Evolutionary conservation across 306 rosid genomes (phyloP), one percentile per base, ranked within the genome.

Genomic region (Macrotyloma uniflorum): DNA sequence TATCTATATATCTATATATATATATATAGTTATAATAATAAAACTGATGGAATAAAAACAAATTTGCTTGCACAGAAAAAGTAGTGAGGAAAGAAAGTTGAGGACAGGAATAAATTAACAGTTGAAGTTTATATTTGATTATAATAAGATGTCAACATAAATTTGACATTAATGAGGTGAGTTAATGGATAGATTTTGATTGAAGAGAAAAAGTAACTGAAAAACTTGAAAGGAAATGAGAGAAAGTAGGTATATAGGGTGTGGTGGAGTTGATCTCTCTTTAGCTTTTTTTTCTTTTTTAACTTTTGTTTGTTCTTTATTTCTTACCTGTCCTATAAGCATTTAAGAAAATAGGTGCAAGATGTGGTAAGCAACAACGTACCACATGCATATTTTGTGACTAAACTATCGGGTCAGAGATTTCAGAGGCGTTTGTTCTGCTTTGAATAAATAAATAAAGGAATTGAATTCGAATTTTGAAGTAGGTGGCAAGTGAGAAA

Each of bases 301-400:
- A 59, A 59, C 66, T 30, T n/a, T 35, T 66, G 43, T 66, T 42
- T 12, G 43, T 38, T 38, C 43, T 38, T 38, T 38, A 38, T 38
- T 42, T 36, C 49, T 38, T 38, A 38, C 33, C 54, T 42, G 54
- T 67, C 53, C 15, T 74, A 9, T 14, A 28, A 32, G 81, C 84
- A 88, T 64, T 82, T 74, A 84, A 79, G 80, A 77, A n/a, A 81
- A 54, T 70, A 28, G 79, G 87, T 70, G 76, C n/a, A 87, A 83
- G 85, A 87, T 72, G 90, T 82, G 82, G 86, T 84, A 88, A 87
- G 87, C 88, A 79, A 82, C 86, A 79, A 88, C 88, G 94, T 85
- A 93, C 84, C 75, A 66, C 97, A 91, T 91, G 97, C 96, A 88
- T 86, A 88, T 90, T 87, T 87, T 88, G 96, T 91, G 97, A 90